These are phyloP conservation scores for Pichia nakasei DNA, from an alignment of 805 yeast species.

Conservation along the genomic window DNA sequence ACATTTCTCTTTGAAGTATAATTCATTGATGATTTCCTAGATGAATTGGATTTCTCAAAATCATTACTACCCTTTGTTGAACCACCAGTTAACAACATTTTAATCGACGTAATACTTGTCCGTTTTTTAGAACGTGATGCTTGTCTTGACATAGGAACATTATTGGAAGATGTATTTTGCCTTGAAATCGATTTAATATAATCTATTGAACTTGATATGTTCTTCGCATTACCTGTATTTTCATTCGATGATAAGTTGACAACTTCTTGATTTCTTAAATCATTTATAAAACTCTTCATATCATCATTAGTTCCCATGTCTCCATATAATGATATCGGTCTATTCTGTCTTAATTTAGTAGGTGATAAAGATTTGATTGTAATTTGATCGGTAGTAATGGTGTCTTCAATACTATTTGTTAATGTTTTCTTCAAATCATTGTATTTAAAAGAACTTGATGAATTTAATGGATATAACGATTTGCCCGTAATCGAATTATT, in stretches of 20 bases:
- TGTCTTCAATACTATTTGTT: not conserved
- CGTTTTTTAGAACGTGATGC: slow-evolving; percentile 20
- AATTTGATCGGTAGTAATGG: not conserved
- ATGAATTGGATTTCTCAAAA: slow-evolving; percentile 9
- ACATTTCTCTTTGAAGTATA: slow-evolving; percentile 8
- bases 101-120: slow-evolving; percentile 28
- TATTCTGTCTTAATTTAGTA: slow-evolving; percentile 1
- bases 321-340: slow-evolving; percentile 10
- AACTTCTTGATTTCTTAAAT: slow-evolving; percentile 24
- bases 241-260: slow-evolving; percentile 24
- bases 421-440: slow-evolving; percentile 2
- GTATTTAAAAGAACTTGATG: slow-evolving; percentile 1
- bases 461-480: not conserved
- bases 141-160: slow-evolving; percentile 8
- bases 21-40: slow-evolving; percentile 5
- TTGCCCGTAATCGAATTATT: not conserved
- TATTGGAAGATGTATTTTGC: slow-evolving; percentile 20
- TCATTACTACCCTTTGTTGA: slow-evolving; percentile 14
- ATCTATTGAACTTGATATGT: slow-evolving; percentile 30
- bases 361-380: not conserved
- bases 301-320: slow-evolving; percentile 5
- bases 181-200: slow-evolving; percentile 29
- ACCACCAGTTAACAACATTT: slow-evolving; percentile 29
- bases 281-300: slow-evolving; percentile 8
- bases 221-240: slow-evolving; percentile 14